These are phyloP conservation scores for Backusella circina DNA, from an alignment of 192 early-diverging fungal species.

Conservation along the genomic window DNA sequence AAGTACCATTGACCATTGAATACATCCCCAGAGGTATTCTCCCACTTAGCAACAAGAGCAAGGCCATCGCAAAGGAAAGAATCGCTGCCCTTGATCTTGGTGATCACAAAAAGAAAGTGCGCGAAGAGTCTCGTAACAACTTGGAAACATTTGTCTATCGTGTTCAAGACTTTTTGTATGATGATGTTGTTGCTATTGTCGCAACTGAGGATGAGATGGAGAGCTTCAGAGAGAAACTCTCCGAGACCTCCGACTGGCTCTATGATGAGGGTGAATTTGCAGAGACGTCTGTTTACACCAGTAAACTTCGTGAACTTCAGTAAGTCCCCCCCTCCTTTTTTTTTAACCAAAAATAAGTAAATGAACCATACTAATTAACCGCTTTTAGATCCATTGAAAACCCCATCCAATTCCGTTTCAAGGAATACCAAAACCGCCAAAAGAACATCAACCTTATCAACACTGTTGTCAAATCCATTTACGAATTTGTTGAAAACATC, in stretches of 20 bases:
- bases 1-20: slow-evolving; percentile 20
- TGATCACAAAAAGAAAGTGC: slow-evolving; percentile 64
- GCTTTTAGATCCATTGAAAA: slow-evolving; percentile 39
- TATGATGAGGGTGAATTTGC: slow-evolving; percentile 77
- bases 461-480: slow-evolving; percentile 30
- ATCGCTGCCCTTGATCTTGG: slow-evolving; percentile 62
- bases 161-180: slow-evolving; percentile 76
- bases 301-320: slow-evolving; percentile 42
- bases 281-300: slow-evolving; percentile 59
- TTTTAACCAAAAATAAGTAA: too few species aligned
- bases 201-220: slow-evolving; percentile 71
- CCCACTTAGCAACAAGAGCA: slow-evolving; percentile 17
- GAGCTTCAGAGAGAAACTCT: slow-evolving; percentile 51
- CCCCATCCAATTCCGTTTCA: slow-evolving; percentile 42
- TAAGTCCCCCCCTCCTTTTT: slow-evolving; percentile 20
- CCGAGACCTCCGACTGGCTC: slow-evolving; percentile 78
- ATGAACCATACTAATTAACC: background rate
- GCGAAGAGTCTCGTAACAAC: slow-evolving; percentile 82
- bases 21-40: slow-evolving; percentile 19
- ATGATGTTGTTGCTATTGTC: slow-evolving; percentile 66
- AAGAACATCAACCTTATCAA: slow-evolving; percentile 38
- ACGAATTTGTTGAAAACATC: slow-evolving; percentile 43
- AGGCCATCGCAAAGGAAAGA: slow-evolving; percentile 30
- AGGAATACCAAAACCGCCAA: slow-evolving; percentile 42
- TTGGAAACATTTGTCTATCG: slow-evolving; percentile 91